Evolutionary conservation across 164 flowering plant species (phyloP).

Genomic region (Vitis rupestris): DNA sequence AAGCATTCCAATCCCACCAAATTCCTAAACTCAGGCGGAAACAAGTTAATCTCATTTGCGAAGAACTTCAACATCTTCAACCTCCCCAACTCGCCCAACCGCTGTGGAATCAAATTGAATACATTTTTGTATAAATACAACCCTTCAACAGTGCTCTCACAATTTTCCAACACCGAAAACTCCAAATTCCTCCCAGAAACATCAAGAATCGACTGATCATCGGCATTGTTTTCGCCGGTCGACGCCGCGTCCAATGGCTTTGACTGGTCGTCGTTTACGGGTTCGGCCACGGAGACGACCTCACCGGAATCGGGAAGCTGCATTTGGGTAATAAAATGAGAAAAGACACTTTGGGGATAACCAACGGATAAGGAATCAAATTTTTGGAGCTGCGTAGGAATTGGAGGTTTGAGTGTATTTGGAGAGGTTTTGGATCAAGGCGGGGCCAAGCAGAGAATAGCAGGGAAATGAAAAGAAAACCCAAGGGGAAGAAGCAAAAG

Average conservation of each 20-base stretch:
- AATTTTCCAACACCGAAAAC: constrained; percentile 28
- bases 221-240: neutral
- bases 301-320: constrained; percentile 16
- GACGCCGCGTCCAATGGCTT: neutral
- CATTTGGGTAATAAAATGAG: constrained; percentile 4
- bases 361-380: neutral
- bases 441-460: no score
- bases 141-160: constrained; percentile 26
- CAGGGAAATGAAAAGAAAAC: no score
- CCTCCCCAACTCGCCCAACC: constrained; percentile 39
- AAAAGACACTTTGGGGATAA: neutral
- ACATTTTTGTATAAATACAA: constrained; percentile 68
- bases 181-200: constrained; percentile 64
- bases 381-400: no score
- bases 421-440: no score
- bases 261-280: constrained; percentile 7
- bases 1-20: constrained; percentile 61
- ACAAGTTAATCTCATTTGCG: constrained; percentile 76
- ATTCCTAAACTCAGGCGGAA: constrained; percentile 58
- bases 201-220: constrained; percentile 52
- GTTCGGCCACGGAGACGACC: neutral
- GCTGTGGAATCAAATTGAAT: constrained; percentile 71
- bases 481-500: neutral
- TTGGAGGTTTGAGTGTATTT: no score
- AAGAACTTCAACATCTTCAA: constrained; percentile 82